Conservation (phyloP, 441 rosid genomes). For the Adansonia gregorii region DNA sequence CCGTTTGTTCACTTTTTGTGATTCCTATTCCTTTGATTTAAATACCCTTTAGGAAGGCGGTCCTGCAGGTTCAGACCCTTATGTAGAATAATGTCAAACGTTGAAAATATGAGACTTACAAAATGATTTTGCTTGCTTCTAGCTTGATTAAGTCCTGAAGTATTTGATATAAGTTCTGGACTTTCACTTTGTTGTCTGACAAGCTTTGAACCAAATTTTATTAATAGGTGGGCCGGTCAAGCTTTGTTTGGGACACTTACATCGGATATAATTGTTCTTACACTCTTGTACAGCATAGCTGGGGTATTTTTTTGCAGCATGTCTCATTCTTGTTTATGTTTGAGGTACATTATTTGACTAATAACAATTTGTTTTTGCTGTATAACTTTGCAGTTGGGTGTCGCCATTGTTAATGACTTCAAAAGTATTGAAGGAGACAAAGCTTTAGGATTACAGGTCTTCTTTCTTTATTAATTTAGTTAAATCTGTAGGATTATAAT, state of each 20-base stretch:
- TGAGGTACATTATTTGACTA: slow-evolving; percentile 2
- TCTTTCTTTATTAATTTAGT: slow-evolving; percentile 12
- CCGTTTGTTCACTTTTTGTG: not conserved
- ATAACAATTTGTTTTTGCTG: slow-evolving; percentile 22
- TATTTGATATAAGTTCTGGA: slow-evolving; percentile 16
- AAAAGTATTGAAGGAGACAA: slow-evolving; percentile 98
- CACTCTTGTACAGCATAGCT: slow-evolving; percentile 92
- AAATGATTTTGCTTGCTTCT: not conserved
- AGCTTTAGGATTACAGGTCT: slow-evolving; percentile 91
- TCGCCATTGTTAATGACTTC: slow-evolving; percentile 98
- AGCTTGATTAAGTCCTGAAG: not conserved
- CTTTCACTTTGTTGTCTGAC: slow-evolving; percentile 13
- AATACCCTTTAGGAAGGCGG: not conserved
- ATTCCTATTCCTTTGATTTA: no score
- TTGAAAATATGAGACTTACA: not conserved
- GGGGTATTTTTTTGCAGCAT: slow-evolving; percentile 58
- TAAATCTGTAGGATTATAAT: not conserved
- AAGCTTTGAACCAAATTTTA: slow-evolving; percentile 20
- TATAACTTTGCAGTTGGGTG: slow-evolving; percentile 66
- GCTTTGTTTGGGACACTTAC: slow-evolving; percentile 95
- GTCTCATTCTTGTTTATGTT: not conserved
- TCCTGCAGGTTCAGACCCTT: no score
- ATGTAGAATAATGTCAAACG: not conserved
- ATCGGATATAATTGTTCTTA: slow-evolving; percentile 84
- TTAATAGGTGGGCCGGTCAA: slow-evolving; percentile 98